Evolutionary conservation across 495 filamentous ascomycete genomes (phyloP), one percentile per base, ranked within the genome.

Genomic region (Daldinia vernicosa): DNA sequence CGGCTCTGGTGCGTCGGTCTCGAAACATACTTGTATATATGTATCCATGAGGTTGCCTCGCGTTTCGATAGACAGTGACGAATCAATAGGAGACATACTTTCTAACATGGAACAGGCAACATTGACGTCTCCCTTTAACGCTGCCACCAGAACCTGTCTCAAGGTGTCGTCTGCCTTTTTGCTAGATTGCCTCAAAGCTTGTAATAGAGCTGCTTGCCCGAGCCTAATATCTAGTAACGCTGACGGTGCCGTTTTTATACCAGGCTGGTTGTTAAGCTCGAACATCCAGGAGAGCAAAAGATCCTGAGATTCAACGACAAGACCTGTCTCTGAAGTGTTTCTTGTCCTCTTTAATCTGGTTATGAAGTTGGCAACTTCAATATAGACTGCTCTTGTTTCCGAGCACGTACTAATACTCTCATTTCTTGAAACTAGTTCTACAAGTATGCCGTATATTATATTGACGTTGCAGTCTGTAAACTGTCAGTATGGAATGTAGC

Each of bases 361-460:
- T 32, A 83, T 50, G 5, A 82, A 70, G 60, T 79, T 81, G 9
- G 80, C 35, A 8, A 84, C 74, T 45, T 84, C 83, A 0, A 84
- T 76, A 28, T 78, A 81, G 0, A 80, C 81, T 4, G 81, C 78
- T 43, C 77, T 71, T 14, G 79, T 66, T 47, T 84, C 80, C 1
- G 80, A 63, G 45, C 78, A 83, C 26, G 45, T 66, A 9, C 30
- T 56, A 51, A 81, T 72, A 24, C 27, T 15, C 3, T 33, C 28
- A 11, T 61, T 73, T n/a, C 54, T 64, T n/a, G 57, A 56, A 12
- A 66, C 43, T 15, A 77, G 50, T 11, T 59, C 56, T 4, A 51
- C 45, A 30, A 78, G 57, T 12, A 77, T 30, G 9, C n/a, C 26
- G 32, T 56, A 43, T 33, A 70, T 17, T 17, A 17, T 33, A 30